Conservation (phyloP, 352 stramenopile genomes). For the Phytophthora pinifolia region DNA sequence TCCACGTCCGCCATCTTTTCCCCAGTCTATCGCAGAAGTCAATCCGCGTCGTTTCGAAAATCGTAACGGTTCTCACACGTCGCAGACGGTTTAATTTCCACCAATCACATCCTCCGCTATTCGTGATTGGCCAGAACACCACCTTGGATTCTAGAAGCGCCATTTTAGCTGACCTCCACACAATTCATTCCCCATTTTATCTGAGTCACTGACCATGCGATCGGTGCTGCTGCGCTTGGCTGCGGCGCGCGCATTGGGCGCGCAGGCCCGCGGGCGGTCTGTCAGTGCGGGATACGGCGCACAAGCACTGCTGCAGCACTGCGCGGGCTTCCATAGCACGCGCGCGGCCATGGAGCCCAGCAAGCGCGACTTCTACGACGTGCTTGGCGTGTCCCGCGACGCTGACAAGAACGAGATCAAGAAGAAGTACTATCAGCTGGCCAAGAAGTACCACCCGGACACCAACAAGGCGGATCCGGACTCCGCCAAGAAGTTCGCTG, state of each 20-base stretch:
- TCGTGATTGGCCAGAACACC: conserved; percentile 14
- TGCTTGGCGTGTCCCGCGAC: conserved; percentile 89
- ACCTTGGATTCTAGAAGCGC: conserved; percentile 28
- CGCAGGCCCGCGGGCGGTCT: conserved; percentile 4
- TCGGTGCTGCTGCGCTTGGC: conserved; percentile 32
- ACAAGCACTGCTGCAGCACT: conserved; percentile 16
- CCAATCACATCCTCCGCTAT: conserved; percentile 3
- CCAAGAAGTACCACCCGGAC: conserved; percentile 98
- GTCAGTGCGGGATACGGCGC: conserved; percentile 4
- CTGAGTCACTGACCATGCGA: conserved; percentile 22
- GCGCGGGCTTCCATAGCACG: conserved; percentile 66
- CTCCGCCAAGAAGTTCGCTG: conserved; percentile 91
- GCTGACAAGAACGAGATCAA: conserved; percentile 97
- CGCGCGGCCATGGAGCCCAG: conserved; percentile 39
- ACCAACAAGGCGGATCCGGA: conserved; percentile 95
- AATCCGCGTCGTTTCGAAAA: conserved; percentile 22
- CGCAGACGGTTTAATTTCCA: conserved; percentile 15
- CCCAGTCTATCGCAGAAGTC: conserved; percentile 1
- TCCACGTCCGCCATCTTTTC: conserved; percentile 16
- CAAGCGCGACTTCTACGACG: conserved; percentile 97
- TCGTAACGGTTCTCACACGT: conserved; percentile 35
- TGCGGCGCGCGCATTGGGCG: conserved; percentile 12
- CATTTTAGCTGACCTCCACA: conserved; percentile 22
- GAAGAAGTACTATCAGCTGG: conserved; percentile 97
- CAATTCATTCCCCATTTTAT: conserved; percentile 24